These are phyloP conservation scores for Arxiozyma heterogenica DNA, from an alignment of 1,139 yeast species.

Conservation along the genomic window DNA sequence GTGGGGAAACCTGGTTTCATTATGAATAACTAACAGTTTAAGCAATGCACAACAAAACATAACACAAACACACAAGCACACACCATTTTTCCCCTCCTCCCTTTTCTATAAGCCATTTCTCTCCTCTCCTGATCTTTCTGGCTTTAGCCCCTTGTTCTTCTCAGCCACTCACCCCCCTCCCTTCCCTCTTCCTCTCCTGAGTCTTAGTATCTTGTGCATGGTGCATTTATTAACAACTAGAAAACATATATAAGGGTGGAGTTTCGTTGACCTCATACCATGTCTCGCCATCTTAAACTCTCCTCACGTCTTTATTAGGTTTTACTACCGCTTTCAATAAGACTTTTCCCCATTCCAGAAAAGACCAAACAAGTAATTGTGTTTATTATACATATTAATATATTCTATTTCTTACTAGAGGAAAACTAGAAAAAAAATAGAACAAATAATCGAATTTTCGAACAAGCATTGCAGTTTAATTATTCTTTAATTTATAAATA, in stretches of 20 bases:
- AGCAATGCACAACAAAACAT: no score
- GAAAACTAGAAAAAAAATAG: not conserved
- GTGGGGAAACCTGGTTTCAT: no score
- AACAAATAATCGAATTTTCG: not conserved
- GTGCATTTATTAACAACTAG: not conserved
- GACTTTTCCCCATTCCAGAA: not conserved
- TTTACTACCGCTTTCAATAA: not conserved
- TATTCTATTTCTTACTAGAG: not conserved
- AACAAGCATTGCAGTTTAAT: no score
- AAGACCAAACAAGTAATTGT: slow-evolving; percentile 1
- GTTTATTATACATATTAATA: not conserved
- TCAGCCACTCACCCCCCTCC: not conserved
- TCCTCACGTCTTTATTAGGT: not conserved
- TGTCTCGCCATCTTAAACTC: not conserved
- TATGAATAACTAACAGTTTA: no score
- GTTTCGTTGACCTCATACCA: not conserved
- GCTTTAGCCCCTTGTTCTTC: not conserved
- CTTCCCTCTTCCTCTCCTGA: not conserved
- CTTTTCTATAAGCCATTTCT: no score
- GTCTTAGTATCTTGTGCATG: not conserved
- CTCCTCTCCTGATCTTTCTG: no score
- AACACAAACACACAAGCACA: no score
- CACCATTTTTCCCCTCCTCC: no score
- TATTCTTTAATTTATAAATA: not conserved
- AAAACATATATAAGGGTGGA: not conserved